Percentiles rank a stretch among this genome's conserved stretches.
Conservation (phyloP, 331 rosid genomes). For the Rosa hybrid region DNA sequence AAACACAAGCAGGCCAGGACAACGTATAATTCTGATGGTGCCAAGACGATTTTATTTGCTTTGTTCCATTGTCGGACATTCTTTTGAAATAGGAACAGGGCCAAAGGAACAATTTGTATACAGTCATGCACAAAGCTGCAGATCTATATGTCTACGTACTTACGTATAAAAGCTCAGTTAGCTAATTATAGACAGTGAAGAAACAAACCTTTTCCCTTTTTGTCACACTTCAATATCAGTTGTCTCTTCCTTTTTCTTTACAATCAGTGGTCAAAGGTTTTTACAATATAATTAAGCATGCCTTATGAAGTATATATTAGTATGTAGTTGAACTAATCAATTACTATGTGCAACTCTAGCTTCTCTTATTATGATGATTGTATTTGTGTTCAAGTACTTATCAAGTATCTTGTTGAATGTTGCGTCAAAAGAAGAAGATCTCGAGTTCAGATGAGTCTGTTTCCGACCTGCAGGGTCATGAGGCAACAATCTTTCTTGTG, state of each 20-base stretch:
- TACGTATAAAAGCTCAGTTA: slow-evolving; percentile 18
- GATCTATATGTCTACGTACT: slow-evolving; percentile 4
- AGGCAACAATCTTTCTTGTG: slow-evolving; percentile 46
- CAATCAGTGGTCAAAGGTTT: slow-evolving; percentile 14
- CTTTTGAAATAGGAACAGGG: slow-evolving; percentile 6
- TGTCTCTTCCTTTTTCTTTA: background rate
- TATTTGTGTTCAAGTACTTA: slow-evolving; percentile 17
- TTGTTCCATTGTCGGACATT: slow-evolving; percentile 45
- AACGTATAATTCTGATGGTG: slow-evolving; percentile 25
- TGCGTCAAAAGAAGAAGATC: slow-evolving; percentile 18
- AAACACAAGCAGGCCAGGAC: slow-evolving; percentile 31
- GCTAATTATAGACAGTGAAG: slow-evolving; percentile 22
- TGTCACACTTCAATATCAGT: background rate
- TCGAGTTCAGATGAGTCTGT: slow-evolving; percentile 27
- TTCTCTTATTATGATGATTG: background rate
- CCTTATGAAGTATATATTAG: background rate
- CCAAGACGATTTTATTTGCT: slow-evolving; percentile 13
- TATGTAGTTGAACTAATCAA: background rate
- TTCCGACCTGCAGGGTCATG: slow-evolving; percentile 38
- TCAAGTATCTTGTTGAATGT: slow-evolving; percentile 28
- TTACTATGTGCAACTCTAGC: background rate
- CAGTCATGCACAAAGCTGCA: slow-evolving; percentile 35
- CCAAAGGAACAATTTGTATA: slow-evolving; percentile 20
- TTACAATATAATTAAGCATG: slow-evolving; percentile 6
- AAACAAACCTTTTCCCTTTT: slow-evolving; percentile 8